Evolutionary conservation across 352 stramenopile species (phyloP), one percentile per base, ranked within the genome.

Genomic region (Pythium aquatile): DNA sequence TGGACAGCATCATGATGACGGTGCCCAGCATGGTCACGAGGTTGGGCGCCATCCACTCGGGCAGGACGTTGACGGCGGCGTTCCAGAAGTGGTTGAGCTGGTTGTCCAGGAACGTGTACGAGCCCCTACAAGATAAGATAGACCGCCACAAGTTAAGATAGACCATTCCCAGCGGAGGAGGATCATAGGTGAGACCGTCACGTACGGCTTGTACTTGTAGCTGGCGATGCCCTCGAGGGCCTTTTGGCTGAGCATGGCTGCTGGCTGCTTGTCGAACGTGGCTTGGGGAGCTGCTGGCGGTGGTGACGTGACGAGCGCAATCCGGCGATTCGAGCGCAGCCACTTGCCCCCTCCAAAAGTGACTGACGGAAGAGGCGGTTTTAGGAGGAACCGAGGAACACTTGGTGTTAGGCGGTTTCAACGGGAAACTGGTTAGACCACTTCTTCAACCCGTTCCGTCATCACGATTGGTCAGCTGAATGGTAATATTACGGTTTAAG

Each of bases 11-110:
- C 76, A 94, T 92, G 57, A 78, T 76, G 46, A 68, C 73, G 28
- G 89, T 91, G 74, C 90, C 90, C 37, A 94, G 75, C 77, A 97
- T 91, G 40, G 90, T 97, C 53, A 97, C 88, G 48, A 97, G 83
- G 74, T 97, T 97, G 40, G 88, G 90, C 52, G 90, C 90, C 85
- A 96, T 94, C 89, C 87, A 97, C 20, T 87, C 77, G 28, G 88
- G 90, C 48, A 97, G 73, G 54, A 87, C 78, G 61, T 90, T 73
- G 39, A 95, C 90, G 3, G 82, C 83, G 66, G 83, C 90, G 61
- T 81, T 92, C 90, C 90, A 97, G 63, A 87, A 96, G 65, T 88
- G 75, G 60, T 94, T 97, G 11, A 96, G 75, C 48, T 92, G 66
- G 72, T 90, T 93, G 78, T 97, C 90, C 30, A 97, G 70, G 57